A percentile compares a stretch with the other conserved stretches of the same genome.
Evolutionary conservation across 2,329 filamentous ascomycete species (phyloP).

Genomic region (Aplosporella prunicola): DNA sequence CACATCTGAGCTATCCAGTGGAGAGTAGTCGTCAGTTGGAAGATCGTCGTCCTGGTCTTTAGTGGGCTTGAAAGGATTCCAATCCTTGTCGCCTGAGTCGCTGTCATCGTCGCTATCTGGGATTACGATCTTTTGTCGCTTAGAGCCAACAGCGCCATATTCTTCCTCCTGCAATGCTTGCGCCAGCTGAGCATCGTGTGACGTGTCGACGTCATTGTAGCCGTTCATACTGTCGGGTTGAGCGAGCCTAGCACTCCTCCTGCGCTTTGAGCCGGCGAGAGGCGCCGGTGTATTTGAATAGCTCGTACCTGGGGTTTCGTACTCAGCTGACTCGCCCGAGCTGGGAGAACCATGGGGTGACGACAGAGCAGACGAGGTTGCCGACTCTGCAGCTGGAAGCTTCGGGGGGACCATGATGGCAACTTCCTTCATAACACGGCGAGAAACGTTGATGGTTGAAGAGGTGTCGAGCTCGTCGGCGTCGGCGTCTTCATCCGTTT

Average conservation of each 20-base stretch:
- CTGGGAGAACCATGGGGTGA: conserved; percentile 4
- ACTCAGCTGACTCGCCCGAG: conserved; percentile 36
- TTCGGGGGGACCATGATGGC: conserved; percentile 19
- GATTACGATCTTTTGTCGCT: conserved; percentile 26
- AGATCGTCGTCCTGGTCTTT: conserved; percentile 25
- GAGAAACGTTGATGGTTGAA: neutral
- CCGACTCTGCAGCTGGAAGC: conserved; percentile 11
- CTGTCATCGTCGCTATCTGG: conserved; percentile 3
- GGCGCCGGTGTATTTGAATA: conserved; percentile 45
- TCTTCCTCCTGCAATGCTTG: conserved; percentile 48
- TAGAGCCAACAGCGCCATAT: conserved; percentile 29
- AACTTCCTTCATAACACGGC: conserved; percentile 22
- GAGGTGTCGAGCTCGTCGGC: neutral
- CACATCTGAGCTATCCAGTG: neutral
- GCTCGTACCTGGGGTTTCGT: conserved; percentile 56
- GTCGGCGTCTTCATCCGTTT: conserved; percentile 7
- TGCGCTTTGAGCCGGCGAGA: conserved; percentile 20
- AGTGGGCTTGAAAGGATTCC: conserved; percentile 12
- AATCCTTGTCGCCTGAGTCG: conserved; percentile 23
- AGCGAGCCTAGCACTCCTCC: conserved; percentile 19
- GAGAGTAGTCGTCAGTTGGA: conserved; percentile 6
- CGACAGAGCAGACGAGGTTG: conserved; percentile 9
- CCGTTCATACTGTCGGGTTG: conserved; percentile 12
- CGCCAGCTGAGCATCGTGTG: conserved; percentile 45
- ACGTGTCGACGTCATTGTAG: conserved; percentile 22